Base-by-base conservation (phyloP, 75 land plant species). In the Selaginella moellendorffii region DNA sequence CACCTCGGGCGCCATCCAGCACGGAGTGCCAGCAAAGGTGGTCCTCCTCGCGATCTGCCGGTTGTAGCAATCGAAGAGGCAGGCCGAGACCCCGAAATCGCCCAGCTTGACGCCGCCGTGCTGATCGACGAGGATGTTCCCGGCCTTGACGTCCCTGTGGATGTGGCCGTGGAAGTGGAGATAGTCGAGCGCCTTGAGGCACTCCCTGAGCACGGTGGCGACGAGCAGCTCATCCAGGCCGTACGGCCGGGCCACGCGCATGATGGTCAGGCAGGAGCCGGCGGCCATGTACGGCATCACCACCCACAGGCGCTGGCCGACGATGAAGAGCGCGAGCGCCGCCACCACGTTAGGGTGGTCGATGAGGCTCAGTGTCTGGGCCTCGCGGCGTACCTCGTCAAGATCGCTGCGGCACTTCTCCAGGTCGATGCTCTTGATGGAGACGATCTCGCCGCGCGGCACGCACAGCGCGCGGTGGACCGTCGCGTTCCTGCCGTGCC, bases 41-140 rank as follows among this genome's bases (percentile, higher is more conserved):
- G 25, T 21, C 24, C 59, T 56, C 24, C 59, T 8, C 24, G n/a
- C 8, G 19, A 56, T 8, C 19, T 56, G 59, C 24, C 59, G 5
- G 9, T 56, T n/a, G n/a, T 56, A 8, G 9, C 21, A 21, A 56
- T 56, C 59, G n/a, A 56, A 56, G 25, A 56, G 19, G 21, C 59
- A 56, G n/a, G 87, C 81, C 0, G 85, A 79, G 8, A 85, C 82
- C 0, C 87, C 87, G 14, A 85, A 85, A 53, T 85, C 87, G 0
- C 76, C 85, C 1, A 85, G 75, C 74, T 85, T 85, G 28, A 85
- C 65, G 2, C 73, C 46, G 24, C 87, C 87, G 28, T 72, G 61
- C 17, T 74, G 62, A 51, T 75, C 77, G 0, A 85, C 28, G 8
- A 85, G 73, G 5, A 85, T 82, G 66, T 85, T 85, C 1, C 85